These are phyloP conservation scores for Camillea tinctor DNA, from an alignment of 2,329 filamentous ascomycete genomes.

Conservation along the genomic window DNA sequence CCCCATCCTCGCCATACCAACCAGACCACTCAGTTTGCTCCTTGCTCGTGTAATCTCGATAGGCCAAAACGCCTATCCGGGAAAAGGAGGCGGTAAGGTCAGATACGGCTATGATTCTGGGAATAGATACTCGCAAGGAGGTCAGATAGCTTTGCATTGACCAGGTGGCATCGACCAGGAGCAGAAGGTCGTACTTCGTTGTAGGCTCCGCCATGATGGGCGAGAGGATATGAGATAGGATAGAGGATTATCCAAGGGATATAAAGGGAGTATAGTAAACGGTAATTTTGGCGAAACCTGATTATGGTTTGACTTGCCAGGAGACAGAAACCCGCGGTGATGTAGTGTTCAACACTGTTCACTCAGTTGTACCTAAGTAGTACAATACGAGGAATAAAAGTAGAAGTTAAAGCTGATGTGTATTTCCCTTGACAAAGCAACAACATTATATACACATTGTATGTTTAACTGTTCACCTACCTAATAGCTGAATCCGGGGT, in stretches of 20 bases:
- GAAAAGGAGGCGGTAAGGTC: slow-evolving; percentile 48
- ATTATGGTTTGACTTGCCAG: too few relatives aligned
- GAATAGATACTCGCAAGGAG: slow-evolving; percentile 45
- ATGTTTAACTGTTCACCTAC: too few relatives aligned
- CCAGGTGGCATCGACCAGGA: slow-evolving; percentile 45
- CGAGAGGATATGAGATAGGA: background rate
- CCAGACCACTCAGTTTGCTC: slow-evolving; percentile 47
- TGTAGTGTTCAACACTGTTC: too few relatives aligned
- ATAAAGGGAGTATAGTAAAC: background rate
- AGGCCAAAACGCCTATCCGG: slow-evolving; percentile 49
- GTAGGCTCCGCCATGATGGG: background rate
- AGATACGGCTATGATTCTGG: slow-evolving; percentile 50
- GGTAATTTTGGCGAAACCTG: too few relatives aligned
- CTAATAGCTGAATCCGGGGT: too few relatives aligned
- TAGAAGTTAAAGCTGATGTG: too few relatives aligned
- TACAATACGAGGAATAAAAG: too few relatives aligned
- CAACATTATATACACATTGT: too few relatives aligned
- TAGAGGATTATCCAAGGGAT: too few relatives aligned
- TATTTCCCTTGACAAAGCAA: too few relatives aligned
- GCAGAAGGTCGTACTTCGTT: slow-evolving; percentile 42
- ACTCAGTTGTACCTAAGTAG: too few relatives aligned
- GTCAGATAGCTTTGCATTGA: slow-evolving; percentile 45
- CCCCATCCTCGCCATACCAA: slow-evolving; percentile 37
- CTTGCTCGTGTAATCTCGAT: slow-evolving; percentile 45
- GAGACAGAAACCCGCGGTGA: too few relatives aligned